phyloP scores from a whole-genome alignment of 2,329 filamentous ascomycete genomes.

The Aspergillus pseudotamarii region DNA sequence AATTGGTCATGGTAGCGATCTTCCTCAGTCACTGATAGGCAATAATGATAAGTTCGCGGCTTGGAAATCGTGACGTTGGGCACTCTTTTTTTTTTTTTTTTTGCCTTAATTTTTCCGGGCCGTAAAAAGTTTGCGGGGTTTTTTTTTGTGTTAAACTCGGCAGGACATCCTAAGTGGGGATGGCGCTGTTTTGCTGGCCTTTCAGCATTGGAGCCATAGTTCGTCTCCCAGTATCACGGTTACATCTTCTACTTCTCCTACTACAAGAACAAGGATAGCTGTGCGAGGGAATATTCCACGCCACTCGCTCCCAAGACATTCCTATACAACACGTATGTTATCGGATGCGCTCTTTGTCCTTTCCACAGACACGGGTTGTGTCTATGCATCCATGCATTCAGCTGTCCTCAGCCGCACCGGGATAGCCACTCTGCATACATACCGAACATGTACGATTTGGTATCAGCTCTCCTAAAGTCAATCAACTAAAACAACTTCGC shows the following conservation, averaged over 20 bases:
- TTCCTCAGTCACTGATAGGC: conserved; percentile 5
- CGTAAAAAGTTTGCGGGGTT: conserved; percentile 12
- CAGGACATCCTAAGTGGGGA: conserved; percentile 34
- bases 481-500: background rate
- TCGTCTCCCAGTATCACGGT: background rate
- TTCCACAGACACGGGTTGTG: background rate
- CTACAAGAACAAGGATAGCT: background rate
- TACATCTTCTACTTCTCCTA: background rate
- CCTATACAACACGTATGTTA: background rate
- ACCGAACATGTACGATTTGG: background rate
- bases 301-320: background rate
- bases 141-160: conserved; percentile 28
- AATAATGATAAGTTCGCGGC: background rate
- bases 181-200: background rate
- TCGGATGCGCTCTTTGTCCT: background rate
- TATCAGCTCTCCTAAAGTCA: background rate
- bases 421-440: background rate
- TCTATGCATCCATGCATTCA: background rate
- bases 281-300: background rate
- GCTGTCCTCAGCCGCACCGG: background rate
- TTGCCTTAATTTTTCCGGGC: background rate
- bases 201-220: background rate
- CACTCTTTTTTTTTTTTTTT: background rate
- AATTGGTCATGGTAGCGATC: conserved; percentile 2
- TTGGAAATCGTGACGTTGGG: conserved; percentile 17